Evolutionary conservation across 139 green algal species (phyloP).

Genomic region (Chlamydomonas applanata): DNA sequence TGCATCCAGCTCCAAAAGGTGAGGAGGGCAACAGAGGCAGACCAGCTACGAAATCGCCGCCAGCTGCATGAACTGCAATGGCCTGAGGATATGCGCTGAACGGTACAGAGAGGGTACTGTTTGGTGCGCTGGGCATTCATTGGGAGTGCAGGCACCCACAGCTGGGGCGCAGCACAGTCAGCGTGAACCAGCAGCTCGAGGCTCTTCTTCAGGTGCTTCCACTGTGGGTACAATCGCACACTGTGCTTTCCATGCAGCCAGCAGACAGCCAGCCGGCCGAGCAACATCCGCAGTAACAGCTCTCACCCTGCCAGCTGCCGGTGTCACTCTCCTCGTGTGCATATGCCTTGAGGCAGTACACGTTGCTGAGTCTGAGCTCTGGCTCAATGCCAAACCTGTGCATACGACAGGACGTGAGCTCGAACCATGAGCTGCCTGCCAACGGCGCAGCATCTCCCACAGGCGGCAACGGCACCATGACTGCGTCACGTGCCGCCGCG

Average conservation of each 20-base stretch:
- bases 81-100: not conserved
- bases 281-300: not conserved
- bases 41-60: not conserved
- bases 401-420: not conserved
- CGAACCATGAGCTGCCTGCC: not conserved
- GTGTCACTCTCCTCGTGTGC: no score
- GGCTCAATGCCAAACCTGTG: no score
- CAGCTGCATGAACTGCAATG: not conserved
- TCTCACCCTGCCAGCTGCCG: not conserved
- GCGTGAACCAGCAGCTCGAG: no score
- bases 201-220: no score
- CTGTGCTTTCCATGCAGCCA: no score
- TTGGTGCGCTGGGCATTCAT: not conserved
- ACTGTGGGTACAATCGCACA: no score
- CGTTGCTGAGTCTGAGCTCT: no score
- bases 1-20: conserved; percentile 37
- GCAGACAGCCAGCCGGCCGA: no score
- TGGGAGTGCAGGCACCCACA: not conserved
- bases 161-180: not conserved
- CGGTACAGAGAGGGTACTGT: not conserved
- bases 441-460: not conserved
- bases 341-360: no score
- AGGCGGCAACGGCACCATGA: no score
- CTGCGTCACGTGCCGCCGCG: not conserved
- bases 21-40: not conserved